phyloP scores from a whole-genome alignment of 805 yeast species.

The Candida pini region DNA sequence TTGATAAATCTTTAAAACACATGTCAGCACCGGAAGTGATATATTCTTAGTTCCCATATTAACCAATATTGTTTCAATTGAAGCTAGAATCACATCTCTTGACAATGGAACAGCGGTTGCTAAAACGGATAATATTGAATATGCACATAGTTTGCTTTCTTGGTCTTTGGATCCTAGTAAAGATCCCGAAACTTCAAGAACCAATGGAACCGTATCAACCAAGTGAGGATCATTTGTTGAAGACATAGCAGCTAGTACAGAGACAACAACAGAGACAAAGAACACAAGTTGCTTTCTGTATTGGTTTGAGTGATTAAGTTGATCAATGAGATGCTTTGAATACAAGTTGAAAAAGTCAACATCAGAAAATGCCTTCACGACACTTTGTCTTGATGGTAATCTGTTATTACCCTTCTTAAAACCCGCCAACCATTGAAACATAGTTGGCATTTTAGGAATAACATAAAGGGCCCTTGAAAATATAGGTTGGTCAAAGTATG shows the following conservation, averaged over 20 bases:
- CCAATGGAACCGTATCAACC: slow-evolving; percentile 46
- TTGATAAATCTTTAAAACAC: slow-evolving; percentile 45
- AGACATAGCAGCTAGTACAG: slow-evolving; percentile 60
- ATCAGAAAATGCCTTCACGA: slow-evolving; percentile 72
- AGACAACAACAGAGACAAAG: slow-evolving; percentile 66
- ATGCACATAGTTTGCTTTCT: slow-evolving; percentile 78
- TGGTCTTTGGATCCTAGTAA: slow-evolving; percentile 41
- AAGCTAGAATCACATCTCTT: slow-evolving; percentile 50
- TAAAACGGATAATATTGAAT: slow-evolving; percentile 74
- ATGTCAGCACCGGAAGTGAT: slow-evolving; percentile 36
- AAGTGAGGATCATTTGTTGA: slow-evolving; percentile 35
- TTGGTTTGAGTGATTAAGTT: slow-evolving; percentile 47
- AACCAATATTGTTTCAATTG: slow-evolving; percentile 51
- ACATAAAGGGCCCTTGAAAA: slow-evolving; percentile 75
- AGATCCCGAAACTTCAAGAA: slow-evolving; percentile 54
- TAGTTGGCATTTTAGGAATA: slow-evolving; percentile 65
- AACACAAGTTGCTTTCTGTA: slow-evolving; percentile 73
- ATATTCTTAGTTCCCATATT: slow-evolving; percentile 16
- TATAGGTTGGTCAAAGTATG: slow-evolving; percentile 70
- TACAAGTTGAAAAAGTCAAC: slow-evolving; percentile 62
- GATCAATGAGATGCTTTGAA: slow-evolving; percentile 45
- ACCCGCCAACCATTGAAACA: slow-evolving; percentile 66
- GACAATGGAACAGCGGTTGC: slow-evolving; percentile 66
- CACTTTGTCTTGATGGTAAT: slow-evolving; percentile 60
- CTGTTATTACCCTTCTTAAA: slow-evolving; percentile 52